A percentile compares a stretch with the other conserved stretches of the same genome.
These are phyloP conservation scores for Pseudocercospora crystallina DNA, from an alignment of 2,329 filamentous ascomycete species.

Conservation along the genomic window DNA sequence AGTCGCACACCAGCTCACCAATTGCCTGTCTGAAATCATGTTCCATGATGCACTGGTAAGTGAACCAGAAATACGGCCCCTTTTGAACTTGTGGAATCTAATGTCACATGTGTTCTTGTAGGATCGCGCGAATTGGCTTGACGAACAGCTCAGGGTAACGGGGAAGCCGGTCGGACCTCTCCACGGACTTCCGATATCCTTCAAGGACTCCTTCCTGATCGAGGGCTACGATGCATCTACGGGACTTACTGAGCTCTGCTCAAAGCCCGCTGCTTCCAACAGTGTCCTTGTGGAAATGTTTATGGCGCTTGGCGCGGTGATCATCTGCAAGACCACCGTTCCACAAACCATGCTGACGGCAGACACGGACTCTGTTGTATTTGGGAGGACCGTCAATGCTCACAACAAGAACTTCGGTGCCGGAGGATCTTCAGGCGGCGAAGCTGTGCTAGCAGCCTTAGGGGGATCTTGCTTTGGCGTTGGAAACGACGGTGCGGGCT, in stretches of 20 bases:
- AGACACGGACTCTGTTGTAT: slow-evolving; percentile 35
- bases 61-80: no score
- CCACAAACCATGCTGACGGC: slow-evolving; percentile 48
- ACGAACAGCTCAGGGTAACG: slow-evolving; percentile 17
- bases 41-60: slow-evolving; percentile 47
- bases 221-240: slow-evolving; percentile 58
- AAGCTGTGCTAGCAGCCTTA: slow-evolving; percentile 61
- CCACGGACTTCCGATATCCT: slow-evolving; percentile 55
- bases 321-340: slow-evolving; percentile 55
- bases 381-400: slow-evolving; percentile 55
- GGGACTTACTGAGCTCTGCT: slow-evolving; percentile 53
- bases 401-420: slow-evolving; percentile 57
- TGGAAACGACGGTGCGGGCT: slow-evolving; percentile 40
- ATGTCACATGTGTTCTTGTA: no score
- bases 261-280: slow-evolving; percentile 29
- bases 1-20: slow-evolving; percentile 36
- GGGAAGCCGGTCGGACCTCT: slow-evolving; percentile 19
- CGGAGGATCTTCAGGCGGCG: slow-evolving; percentile 66
- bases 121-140: slow-evolving; percentile 23
- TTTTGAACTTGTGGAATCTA: no score
- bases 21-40: slow-evolving; percentile 37
- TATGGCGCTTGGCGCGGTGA: slow-evolving; percentile 45
- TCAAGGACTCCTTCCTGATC: slow-evolving; percentile 64
- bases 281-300: slow-evolving; percentile 39
- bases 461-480: slow-evolving; percentile 59